A percentile compares a stretch with the other conserved stretches of the same genome.
phyloP scores from a whole-genome alignment of 140 eudicot species.

The Cichorium intybus region DNA sequence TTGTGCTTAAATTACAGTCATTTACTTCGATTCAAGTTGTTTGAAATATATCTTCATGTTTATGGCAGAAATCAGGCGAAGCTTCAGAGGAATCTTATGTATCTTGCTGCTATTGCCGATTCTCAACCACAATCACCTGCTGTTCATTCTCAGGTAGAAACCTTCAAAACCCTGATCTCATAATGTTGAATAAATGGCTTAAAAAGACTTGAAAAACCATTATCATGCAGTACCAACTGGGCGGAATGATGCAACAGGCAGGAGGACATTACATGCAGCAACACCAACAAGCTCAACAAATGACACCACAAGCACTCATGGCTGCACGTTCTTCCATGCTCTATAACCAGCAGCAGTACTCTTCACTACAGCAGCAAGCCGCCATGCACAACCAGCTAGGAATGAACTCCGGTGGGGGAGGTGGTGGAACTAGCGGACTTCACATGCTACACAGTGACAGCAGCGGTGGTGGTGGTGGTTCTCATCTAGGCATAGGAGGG shows the following conservation, averaged over 20 bases:
- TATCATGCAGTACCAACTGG: constrained; percentile 42
- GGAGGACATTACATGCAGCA: constrained; percentile 70
- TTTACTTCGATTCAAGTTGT: not conserved
- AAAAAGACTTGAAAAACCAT: not conserved
- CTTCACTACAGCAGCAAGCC: constrained; percentile 76
- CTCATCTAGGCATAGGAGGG: constrained; percentile 48
- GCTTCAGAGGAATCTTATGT: constrained; percentile 92
- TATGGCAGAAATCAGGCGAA: constrained; percentile 76
- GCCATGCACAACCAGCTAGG: constrained; percentile 68
- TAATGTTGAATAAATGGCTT: not conserved
- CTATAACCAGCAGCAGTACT: constrained; percentile 70
- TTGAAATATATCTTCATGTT: not conserved
- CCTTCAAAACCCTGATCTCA: not conserved
- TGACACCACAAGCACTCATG: constrained; percentile 89
- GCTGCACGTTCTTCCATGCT: constrained; percentile 84
- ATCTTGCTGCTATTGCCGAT: constrained; percentile 98
- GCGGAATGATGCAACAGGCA: constrained; percentile 59
- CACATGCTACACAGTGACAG: constrained; percentile 67
- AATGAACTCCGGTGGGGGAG: constrained; percentile 48
- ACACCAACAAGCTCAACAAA: constrained; percentile 79
- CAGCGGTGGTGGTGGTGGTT: constrained; percentile 38
- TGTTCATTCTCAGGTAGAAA: constrained; percentile 81
- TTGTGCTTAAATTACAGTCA: not conserved
- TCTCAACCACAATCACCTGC: constrained; percentile 87
- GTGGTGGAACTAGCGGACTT: constrained; percentile 60